phyloP scores from a whole-genome alignment of 805 yeast genomes.

The Schwanniomyces occidentalis region DNA sequence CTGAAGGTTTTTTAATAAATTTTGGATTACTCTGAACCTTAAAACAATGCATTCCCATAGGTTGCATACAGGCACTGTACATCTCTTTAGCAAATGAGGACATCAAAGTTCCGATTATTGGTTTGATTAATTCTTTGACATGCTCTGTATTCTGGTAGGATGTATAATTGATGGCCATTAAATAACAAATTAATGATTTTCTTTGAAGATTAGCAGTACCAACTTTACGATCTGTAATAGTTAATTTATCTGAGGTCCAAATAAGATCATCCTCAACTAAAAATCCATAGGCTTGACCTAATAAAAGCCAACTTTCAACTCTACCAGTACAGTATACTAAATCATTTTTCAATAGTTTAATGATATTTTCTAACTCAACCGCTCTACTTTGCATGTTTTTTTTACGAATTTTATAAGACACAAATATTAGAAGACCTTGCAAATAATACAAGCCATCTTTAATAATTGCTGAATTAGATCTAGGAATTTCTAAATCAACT shows the following conservation, averaged over 20 bases:
- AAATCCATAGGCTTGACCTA: slow-evolving; percentile 77
- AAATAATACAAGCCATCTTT: slow-evolving; percentile 64
- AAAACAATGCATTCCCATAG: slow-evolving; percentile 66
- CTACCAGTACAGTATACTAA: slow-evolving; percentile 64
- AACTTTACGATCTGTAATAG: slow-evolving; percentile 57
- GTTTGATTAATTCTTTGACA: slow-evolving; percentile 21
- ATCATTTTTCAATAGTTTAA: slow-evolving; percentile 65
- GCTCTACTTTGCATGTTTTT: slow-evolving; percentile 78
- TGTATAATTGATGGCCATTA: slow-evolving; percentile 63
- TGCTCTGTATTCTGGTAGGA: slow-evolving; percentile 10
- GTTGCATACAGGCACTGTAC: slow-evolving; percentile 58
- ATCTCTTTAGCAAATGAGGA: slow-evolving; percentile 56
- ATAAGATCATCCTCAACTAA: slow-evolving; percentile 85
- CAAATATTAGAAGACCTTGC: slow-evolving; percentile 66
- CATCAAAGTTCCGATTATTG: slow-evolving; percentile 49
- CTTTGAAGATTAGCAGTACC: slow-evolving; percentile 65
- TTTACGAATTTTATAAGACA: slow-evolving; percentile 69
- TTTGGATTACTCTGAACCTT: slow-evolving; percentile 39
- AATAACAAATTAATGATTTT: slow-evolving; percentile 68
- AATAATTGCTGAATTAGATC: slow-evolving; percentile 26
- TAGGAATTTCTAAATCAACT: slow-evolving; percentile 29
- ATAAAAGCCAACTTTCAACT: slow-evolving; percentile 81
- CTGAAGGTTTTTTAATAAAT: slow-evolving; percentile 26
- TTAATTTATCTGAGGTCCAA: slow-evolving; percentile 88
- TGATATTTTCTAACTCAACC: slow-evolving; percentile 76